These are phyloP conservation scores for Phragmites australis DNA, from an alignment of 176 grass and related monocot species.

Conservation along the genomic window DNA sequence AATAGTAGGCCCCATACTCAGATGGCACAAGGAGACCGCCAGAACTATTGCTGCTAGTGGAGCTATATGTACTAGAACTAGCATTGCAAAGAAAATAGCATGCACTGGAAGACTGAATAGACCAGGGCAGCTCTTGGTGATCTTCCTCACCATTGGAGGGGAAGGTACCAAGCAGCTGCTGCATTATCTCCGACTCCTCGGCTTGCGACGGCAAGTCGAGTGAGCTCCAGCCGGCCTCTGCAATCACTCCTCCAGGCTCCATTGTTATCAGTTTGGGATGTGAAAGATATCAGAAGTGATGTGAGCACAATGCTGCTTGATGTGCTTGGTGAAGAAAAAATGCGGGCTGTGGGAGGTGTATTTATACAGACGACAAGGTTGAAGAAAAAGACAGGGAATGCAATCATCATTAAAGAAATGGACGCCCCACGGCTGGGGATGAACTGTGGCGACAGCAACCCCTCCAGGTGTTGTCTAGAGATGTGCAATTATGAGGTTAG, in stretches of 20 bases:
- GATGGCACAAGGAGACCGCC: constrained; percentile 36
- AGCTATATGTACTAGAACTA: constrained; percentile 40
- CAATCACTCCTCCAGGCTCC: constrained; percentile 57
- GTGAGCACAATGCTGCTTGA: constrained; percentile 32
- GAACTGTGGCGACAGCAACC: constrained; percentile 45
- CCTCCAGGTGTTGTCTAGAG: constrained; percentile 27
- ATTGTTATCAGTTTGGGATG: constrained; percentile 46
- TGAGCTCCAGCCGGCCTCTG: constrained; percentile 46
- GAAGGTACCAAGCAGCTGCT: constrained; percentile 47
- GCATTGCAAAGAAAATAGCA: constrained; percentile 42
- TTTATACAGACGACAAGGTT: constrained; percentile 56
- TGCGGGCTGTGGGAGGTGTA: constrained; percentile 31
- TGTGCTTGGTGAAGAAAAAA: constrained; percentile 52
- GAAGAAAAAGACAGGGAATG: constrained; percentile 22
- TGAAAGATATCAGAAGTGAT: constrained; percentile 31
- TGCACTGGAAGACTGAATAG: constrained; percentile 39
- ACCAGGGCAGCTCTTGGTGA: constrained; percentile 46
- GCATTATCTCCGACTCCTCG: constrained; percentile 62
- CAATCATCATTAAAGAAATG: constrained; percentile 46
- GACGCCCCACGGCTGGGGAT: constrained; percentile 47
- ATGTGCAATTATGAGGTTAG: constrained; percentile 35
- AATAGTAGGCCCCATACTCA: constrained; percentile 45
- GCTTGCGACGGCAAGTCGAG: constrained; percentile 33
- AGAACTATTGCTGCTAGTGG: constrained; percentile 36
- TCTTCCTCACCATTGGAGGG: constrained; percentile 34